phyloP scores from a whole-genome alignment of 1,284 basidiomycete species.

The Cryptococcus maquisensis region DNA sequence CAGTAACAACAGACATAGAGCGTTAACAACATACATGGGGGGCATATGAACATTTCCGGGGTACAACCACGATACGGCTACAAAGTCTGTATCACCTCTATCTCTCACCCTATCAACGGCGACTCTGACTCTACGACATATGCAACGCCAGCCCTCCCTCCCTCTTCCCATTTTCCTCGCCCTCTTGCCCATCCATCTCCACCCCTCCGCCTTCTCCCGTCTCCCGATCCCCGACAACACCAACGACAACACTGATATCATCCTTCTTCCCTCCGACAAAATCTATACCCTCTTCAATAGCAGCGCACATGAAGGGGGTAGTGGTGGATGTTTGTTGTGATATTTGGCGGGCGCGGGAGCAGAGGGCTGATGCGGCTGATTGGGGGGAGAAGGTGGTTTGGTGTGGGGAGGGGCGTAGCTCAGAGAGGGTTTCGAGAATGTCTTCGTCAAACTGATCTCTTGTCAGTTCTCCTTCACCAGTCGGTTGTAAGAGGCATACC shows the following conservation, averaged over 20 bases:
- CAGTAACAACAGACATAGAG: too few relatives aligned
- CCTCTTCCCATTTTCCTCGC: background rate
- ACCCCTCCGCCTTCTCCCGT: background rate
- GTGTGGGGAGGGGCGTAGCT: slow-evolving; percentile 54
- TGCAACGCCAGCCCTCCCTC: slow-evolving; percentile 1
- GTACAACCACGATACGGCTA: too few relatives aligned
- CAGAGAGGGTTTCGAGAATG: slow-evolving; percentile 78
- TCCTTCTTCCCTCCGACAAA: slow-evolving; percentile 50
- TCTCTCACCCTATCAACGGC: too few relatives aligned
- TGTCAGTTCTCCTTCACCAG: background rate
- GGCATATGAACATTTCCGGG: too few relatives aligned
- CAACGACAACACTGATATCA: slow-evolving; percentile 47
- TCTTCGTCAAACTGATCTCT: slow-evolving; percentile 73
- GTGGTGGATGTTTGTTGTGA: slow-evolving; percentile 52
- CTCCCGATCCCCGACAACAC: slow-evolving; percentile 41
- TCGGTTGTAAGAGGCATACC: slow-evolving; percentile 22
- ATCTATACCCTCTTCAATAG: slow-evolving; percentile 55
- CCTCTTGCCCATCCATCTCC: background rate
- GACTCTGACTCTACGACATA: background rate
- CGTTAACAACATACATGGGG: too few relatives aligned
- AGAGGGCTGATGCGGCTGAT: slow-evolving; percentile 54
- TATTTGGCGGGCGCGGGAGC: slow-evolving; percentile 52
- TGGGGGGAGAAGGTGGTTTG: slow-evolving; percentile 29
- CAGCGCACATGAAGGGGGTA: slow-evolving; percentile 55
- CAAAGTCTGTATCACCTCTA: too few relatives aligned